Percentiles rank a stretch among this genome's conserved stretches.
Conservation (phyloP, 495 filamentous ascomycete species). For the Daldinia bambusicola region DNA sequence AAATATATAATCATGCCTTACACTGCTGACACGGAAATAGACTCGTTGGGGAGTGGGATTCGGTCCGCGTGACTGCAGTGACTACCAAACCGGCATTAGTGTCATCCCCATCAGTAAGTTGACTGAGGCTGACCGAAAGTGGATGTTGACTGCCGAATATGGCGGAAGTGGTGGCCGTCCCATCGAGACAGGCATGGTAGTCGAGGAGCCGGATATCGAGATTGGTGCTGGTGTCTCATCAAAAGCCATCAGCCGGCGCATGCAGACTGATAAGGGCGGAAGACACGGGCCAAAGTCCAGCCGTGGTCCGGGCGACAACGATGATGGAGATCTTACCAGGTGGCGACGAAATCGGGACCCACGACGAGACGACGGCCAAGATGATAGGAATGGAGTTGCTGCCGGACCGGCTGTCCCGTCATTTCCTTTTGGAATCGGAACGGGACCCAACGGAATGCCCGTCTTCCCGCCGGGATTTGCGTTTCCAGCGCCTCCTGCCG, state of each 20-base stretch:
- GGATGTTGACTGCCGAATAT: slow-evolving; percentile 94
- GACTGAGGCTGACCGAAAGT: slow-evolving; percentile 95
- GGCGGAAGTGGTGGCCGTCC: slow-evolving; percentile 88
- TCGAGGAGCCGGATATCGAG: slow-evolving; percentile 98
- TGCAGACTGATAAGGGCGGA: slow-evolving; percentile 80
- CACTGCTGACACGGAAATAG: slow-evolving; percentile 55
- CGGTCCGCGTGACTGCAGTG: slow-evolving; percentile 95
- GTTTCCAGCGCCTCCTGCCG: slow-evolving; percentile 49
- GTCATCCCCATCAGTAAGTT: slow-evolving; percentile 90
- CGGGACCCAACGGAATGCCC: slow-evolving; percentile 73
- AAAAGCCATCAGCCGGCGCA: slow-evolving; percentile 88
- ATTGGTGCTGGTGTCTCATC: slow-evolving; percentile 97
- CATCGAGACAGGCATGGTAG: slow-evolving; percentile 84
- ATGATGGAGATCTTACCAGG: slow-evolving; percentile 57
- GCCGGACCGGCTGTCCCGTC: slow-evolving; percentile 61
- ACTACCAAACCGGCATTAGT: slow-evolving; percentile 92
- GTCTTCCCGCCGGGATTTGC: slow-evolving; percentile 73
- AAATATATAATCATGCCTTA: not conserved
- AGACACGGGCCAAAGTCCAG: slow-evolving; percentile 77
- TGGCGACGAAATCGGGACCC: slow-evolving; percentile 59
- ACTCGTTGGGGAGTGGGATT: slow-evolving; percentile 98
- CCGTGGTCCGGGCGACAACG: slow-evolving; percentile 65
- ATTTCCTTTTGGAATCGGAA: slow-evolving; percentile 68
- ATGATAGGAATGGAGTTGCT: slow-evolving; percentile 51
- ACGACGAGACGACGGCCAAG: slow-evolving; percentile 56